Conservation (phyloP, 768 basidiomycete genomes). For the Boletales sp. region DNA sequence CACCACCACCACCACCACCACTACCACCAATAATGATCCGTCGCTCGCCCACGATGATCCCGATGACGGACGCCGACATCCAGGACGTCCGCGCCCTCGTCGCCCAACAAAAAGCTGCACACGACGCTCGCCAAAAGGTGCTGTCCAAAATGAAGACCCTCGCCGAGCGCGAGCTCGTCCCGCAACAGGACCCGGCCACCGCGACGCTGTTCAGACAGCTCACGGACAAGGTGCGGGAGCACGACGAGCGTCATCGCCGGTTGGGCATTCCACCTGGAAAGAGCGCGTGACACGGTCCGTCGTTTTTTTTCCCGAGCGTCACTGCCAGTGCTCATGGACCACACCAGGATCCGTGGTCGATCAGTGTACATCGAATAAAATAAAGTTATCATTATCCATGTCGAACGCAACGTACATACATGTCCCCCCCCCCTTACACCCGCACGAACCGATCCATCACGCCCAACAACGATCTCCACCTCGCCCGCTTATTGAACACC, state of each 20-base stretch:
- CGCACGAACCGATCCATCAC: conserved; percentile 32
- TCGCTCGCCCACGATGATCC: conserved; percentile 70
- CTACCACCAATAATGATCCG: conserved; percentile 55
- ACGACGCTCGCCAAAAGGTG: conserved; percentile 38
- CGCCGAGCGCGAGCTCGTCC: conserved; percentile 30
- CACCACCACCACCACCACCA: too few relatives aligned
- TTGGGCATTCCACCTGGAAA: conserved; percentile 28
- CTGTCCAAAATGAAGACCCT: conserved; percentile 45
- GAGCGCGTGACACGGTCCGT: conserved; percentile 5
- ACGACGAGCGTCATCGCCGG: conserved; percentile 25
- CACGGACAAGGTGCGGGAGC: conserved; percentile 21
- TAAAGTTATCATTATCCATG: too few relatives aligned
- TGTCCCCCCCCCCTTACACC: too few relatives aligned
- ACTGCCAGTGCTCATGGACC: background rate
- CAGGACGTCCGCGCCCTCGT: conserved; percentile 70
- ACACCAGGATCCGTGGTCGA: background rate
- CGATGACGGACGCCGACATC: conserved; percentile 72
- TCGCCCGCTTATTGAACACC: conserved; percentile 32
- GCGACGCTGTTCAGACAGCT: conserved; percentile 15
- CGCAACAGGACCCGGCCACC: conserved; percentile 5
- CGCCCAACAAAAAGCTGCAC: conserved; percentile 44
- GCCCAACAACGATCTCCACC: conserved; percentile 27
- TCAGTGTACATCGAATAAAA: background rate
- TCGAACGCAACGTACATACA: too few relatives aligned
- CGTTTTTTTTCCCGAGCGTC: too few relatives aligned